Evolutionary conservation across 352 stramenopile species (phyloP), one percentile per base, ranked within the genome.

Genomic region (Phytopythium chamaehyphon): DNA sequence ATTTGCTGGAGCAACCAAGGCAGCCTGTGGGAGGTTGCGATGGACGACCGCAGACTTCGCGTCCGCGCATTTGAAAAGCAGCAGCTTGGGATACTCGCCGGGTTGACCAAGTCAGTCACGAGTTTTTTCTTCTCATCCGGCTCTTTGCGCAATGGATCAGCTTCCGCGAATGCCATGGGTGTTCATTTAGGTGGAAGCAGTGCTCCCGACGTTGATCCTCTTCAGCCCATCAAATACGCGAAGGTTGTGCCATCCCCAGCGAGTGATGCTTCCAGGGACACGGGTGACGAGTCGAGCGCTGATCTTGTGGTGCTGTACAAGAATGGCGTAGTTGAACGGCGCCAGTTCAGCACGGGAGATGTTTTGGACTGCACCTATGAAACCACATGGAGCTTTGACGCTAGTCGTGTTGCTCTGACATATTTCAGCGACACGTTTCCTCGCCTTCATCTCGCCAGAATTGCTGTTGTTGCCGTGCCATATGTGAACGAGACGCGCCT

Each of bases 1-100:
- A 37, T 92, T 38, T 92, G 81, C 64, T 92, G 81, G 81, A 88
- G 76, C 57, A 88, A 86, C 50, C 60, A 83, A 22, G 81, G 81
- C 12, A 88, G 80, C 55, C 63, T 92, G 24, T 92, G 81, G 81
- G 81, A 92, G 47, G 63, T 92, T 12, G 78, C 78, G 19, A 78
- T 92, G 42, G 81, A 92, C 26, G 78, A 92, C 55, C 72, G 78
- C 21, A 76, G 81, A n/a, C 82, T 92, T 53, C 81, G 81, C 40
- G 76, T 90, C 26, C 76, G 81, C 21, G 60, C 70, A 18, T 86
- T 92, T 36, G 81, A 92, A 54, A 86, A 84, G 33, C 73, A 83
- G 28, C 77, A 75, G 22, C 59, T 51, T 12, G 78, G 81, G 5
- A 88, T 92, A 45, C 57, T 92, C 23, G 78, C 78, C 1, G 78